Evolutionary conservation across 768 basidiomycete species (phyloP).

Genomic region (Hygrophorus pudorinus): DNA sequence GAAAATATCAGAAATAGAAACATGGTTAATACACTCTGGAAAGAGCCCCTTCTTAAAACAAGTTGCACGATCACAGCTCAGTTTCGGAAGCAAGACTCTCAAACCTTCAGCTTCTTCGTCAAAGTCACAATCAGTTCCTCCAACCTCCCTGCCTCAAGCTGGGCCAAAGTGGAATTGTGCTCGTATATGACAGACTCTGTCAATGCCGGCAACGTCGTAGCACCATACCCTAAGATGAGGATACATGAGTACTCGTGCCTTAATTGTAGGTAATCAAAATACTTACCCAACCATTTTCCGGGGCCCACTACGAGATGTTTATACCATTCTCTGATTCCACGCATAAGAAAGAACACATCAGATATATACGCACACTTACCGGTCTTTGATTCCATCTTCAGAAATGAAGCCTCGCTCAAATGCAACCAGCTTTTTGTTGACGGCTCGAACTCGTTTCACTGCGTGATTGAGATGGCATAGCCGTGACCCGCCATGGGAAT

Average conservation of each 20-base stretch:
- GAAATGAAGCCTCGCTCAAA: constrained; percentile 81
- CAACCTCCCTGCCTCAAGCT: constrained; percentile 36
- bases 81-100: too few relatives aligned
- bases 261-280: neutral
- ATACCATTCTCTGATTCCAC: constrained; percentile 54
- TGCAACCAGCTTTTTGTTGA: constrained; percentile 57
- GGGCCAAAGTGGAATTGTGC: constrained; percentile 32
- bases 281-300: constrained; percentile 71
- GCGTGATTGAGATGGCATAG: constrained; percentile 42
- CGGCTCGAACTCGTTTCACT: constrained; percentile 43
- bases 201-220: constrained; percentile 52
- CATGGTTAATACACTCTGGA: too few relatives aligned
- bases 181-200: constrained; percentile 50
- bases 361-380: constrained; percentile 13
- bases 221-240: constrained; percentile 36
- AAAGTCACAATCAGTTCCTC: constrained; percentile 19
- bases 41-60: too few relatives aligned
- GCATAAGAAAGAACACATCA: too few relatives aligned
- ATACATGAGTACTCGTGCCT: too few relatives aligned
- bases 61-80: too few relatives aligned
- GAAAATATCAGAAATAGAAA: too few relatives aligned
- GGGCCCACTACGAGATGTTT: constrained; percentile 79
- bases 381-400: constrained; percentile 63
- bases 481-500: too few relatives aligned
- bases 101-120: neutral